phyloP scores from a whole-genome alignment of 2,329 filamentous ascomycete genomes.

The Stagonosporopsis vannaccii region DNA sequence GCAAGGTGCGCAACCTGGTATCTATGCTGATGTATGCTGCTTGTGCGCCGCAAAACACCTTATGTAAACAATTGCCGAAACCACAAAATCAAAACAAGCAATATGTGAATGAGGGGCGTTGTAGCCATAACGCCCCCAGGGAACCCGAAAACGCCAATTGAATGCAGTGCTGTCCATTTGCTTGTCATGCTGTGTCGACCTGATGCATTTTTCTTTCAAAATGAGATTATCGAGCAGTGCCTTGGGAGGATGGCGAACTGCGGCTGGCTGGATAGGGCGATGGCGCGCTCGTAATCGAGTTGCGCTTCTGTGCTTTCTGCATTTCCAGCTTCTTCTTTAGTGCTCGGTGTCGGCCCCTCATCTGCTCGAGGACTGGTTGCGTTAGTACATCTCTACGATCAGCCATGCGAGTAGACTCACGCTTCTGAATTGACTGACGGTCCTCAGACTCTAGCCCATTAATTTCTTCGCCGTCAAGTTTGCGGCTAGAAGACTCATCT shows the following conservation, averaged over 20 bases:
- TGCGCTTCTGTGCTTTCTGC: conserved; percentile 49
- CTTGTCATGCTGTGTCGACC: conserved; percentile 21
- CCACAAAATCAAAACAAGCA: conserved; percentile 12
- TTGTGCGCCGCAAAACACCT: conserved; percentile 17
- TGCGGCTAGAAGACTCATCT: conserved; percentile 62
- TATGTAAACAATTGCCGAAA: conserved; percentile 9
- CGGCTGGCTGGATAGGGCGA: conserved; percentile 37
- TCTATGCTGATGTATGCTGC: conserved; percentile 31
- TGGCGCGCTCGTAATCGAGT: conserved; percentile 44
- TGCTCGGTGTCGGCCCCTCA: conserved; percentile 51
- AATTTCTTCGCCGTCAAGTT: conserved; percentile 57
- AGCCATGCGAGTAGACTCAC: conserved; percentile 58
- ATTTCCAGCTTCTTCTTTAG: conserved; percentile 56
- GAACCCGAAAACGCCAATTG: conserved; percentile 29
- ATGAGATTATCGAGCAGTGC: conserved; percentile 29
- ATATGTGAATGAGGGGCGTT: conserved; percentile 19
- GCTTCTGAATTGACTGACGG: conserved; percentile 74
- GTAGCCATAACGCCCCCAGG: conserved; percentile 24
- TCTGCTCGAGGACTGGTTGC: conserved; percentile 56
- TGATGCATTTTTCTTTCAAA: neutral
- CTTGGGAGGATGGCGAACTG: conserved; percentile 43
- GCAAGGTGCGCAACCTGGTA: conserved; percentile 24
- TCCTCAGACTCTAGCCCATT: conserved; percentile 72
- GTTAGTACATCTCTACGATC: conserved; percentile 28
- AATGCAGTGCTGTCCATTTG: conserved; percentile 30